Percentiles rank a stretch among this genome's conserved stretches.
phyloP scores from a whole-genome alignment of 192 early-diverging fungal species.

The Coemansia sp. region DNA sequence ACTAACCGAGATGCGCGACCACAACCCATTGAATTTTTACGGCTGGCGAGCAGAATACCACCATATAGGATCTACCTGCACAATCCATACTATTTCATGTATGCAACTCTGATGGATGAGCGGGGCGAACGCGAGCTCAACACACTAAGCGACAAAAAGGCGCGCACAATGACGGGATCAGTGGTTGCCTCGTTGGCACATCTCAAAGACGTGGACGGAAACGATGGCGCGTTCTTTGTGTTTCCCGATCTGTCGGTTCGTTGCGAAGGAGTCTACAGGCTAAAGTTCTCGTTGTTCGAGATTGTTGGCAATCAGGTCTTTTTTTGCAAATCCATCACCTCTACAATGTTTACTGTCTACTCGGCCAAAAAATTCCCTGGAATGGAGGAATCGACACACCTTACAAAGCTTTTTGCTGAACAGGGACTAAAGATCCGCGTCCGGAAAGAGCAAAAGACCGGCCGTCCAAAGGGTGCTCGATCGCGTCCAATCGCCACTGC shows the following conservation, averaged over 20 bases:
- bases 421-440: constrained; percentile 95
- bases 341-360: constrained; percentile 83
- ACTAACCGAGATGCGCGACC: background rate
- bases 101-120: constrained; percentile 83
- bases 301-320: constrained; percentile 85
- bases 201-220: constrained; percentile 81
- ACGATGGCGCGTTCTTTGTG: constrained; percentile 93
- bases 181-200: constrained; percentile 91
- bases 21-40: no score
- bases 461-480: constrained; percentile 42
- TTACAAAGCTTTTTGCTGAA: constrained; percentile 91
- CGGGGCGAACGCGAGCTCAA: constrained; percentile 84
- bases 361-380: constrained; percentile 97
- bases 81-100: constrained; percentile 98
- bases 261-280: constrained; percentile 84
- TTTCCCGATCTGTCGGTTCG: constrained; percentile 95
- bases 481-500: constrained; percentile 43
- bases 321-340: constrained; percentile 84
- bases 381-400: constrained; percentile 90
- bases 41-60: background rate
- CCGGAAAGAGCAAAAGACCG: constrained; percentile 72
- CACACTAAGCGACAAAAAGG: constrained; percentile 86
- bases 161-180: constrained; percentile 88
- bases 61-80: constrained; percentile 53
- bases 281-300: constrained; percentile 89